Evolutionary conservation across 2,329 filamentous ascomycete genomes (phyloP).

Genomic region (Lasiodiplodia sp.): DNA sequence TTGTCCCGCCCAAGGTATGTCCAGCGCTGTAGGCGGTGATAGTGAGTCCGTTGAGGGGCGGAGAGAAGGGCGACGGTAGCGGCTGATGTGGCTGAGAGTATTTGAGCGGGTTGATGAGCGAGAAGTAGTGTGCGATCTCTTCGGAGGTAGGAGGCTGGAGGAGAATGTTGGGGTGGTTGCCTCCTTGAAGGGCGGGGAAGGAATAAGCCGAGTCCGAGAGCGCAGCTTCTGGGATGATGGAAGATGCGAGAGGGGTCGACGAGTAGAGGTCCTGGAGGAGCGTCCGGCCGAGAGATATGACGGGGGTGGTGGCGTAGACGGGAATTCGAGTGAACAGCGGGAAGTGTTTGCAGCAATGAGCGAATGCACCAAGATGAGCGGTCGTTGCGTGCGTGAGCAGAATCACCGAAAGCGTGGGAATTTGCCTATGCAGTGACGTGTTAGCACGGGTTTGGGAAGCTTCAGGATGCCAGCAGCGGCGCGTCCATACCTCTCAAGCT

Average conservation of each 20-base stretch:
- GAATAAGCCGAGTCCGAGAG: constrained; percentile 69
- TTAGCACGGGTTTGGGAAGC: constrained; percentile 13
- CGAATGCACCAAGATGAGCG: constrained; percentile 89
- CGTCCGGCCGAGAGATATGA: constrained; percentile 90
- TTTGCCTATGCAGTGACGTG: constrained; percentile 66
- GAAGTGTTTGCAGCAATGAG: constrained; percentile 96
- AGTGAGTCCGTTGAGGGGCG: constrained; percentile 86
- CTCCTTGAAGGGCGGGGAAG: constrained; percentile 61
- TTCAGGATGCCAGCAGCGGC: neutral
- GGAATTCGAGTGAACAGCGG: constrained; percentile 91
- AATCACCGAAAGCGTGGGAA: constrained; percentile 89
- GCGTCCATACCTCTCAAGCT: constrained; percentile 79
- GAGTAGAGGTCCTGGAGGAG: constrained; percentile 91
- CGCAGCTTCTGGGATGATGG: constrained; percentile 76
- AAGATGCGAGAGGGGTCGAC: constrained; percentile 86
- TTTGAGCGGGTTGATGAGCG: constrained; percentile 87
- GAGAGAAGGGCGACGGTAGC: constrained; percentile 83
- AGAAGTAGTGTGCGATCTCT: constrained; percentile 92
- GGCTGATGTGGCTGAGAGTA: constrained; percentile 97
- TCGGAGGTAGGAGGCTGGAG: constrained; percentile 77
- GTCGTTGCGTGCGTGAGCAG: constrained; percentile 94
- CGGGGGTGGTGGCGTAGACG: constrained; percentile 90
- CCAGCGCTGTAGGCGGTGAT: constrained; percentile 97
- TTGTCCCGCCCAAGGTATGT: constrained; percentile 93
- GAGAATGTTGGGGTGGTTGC: constrained; percentile 58